Base-by-base conservation (phyloP, 176 grass and related monocot genomes). In the Paspalum vaginatum region DNA sequence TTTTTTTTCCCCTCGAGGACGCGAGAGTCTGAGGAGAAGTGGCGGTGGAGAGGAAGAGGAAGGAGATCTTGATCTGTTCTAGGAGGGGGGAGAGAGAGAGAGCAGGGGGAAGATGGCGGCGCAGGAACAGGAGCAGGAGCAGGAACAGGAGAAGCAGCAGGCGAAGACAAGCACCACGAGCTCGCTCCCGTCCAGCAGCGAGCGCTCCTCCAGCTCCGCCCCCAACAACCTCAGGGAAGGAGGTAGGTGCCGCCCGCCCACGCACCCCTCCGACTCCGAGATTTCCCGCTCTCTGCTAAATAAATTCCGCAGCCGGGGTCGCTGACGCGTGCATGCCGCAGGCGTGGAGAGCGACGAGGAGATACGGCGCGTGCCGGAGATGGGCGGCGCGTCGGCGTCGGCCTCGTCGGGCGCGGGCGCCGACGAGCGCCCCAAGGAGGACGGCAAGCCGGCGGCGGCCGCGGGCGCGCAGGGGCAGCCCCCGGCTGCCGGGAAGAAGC, bases 341-440 rank as follows among this genome's bases (percentile, higher is more conserved):
- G 50, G 92, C 16, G 69, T 49, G 88, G 92, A 98, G 90, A 98
- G 96, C 74, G 96, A 98, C 59, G 96, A 98, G 90, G 96, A 98
- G 88, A 93, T 95, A 81, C 85, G 96, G 81, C 85, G 92, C 78
- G 96, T 98, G 72, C 96, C 96, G 44, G 96, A 95, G 84, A 90
- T 97, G 52, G 94, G 91, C 80, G 77, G 94, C 63, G 74, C 62
- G 42, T 90, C 68, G n/a, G 87, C 95, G 48, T 90, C 68, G n/a
- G 87, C 95, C 41, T 90, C 90, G 61, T 95, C 95, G 8, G 95
- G 95, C 7, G 82, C 81, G 73, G 92, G 87, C 54, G 66, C 81
- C 6, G 91, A 86, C 57, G 91, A 84, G 41, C 79, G 37, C 7
- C 47, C 49, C 82, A 81, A 82, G 51, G 89, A 59, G 62, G 91